Percentiles rank a stretch among this genome's conserved stretches.
Evolutionary conservation across 805 yeast genomes (phyloP).

Genomic region (Kockiozyma suomiensis): DNA sequence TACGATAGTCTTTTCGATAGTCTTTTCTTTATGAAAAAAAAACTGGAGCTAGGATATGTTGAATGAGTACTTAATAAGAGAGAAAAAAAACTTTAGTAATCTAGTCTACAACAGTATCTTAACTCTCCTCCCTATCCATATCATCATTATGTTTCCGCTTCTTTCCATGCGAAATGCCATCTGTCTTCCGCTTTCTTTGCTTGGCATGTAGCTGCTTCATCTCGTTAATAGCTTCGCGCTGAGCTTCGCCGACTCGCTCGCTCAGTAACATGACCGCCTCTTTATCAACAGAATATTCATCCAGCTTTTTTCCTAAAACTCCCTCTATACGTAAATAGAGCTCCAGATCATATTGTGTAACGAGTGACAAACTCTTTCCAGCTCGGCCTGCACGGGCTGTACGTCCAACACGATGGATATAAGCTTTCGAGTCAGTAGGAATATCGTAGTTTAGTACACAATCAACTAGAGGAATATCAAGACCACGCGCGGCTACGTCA

Average conservation of each 20-base stretch:
- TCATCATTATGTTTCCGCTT: constrained; percentile 50
- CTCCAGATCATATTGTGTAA: constrained; percentile 94
- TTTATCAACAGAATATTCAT: constrained; percentile 78
- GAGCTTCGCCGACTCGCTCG: constrained; percentile 87
- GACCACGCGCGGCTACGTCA: constrained; percentile 99
- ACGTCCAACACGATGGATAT: constrained; percentile 97
- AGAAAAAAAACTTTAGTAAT: too few relatives aligned
- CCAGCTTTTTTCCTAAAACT: constrained; percentile 79
- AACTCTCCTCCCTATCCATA: constrained; percentile 50
- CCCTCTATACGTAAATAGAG: constrained; percentile 84
- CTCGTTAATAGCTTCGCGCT: constrained; percentile 82
- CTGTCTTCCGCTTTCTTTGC: constrained; percentile 39
- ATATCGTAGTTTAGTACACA: constrained; percentile 96
- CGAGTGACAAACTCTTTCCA: constrained; percentile 83
- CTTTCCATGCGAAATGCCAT: constrained; percentile 37
- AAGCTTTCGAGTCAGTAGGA: constrained; percentile 96
- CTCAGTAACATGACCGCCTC: constrained; percentile 76
- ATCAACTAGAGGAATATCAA: constrained; percentile 97
- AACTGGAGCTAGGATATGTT: too few relatives aligned
- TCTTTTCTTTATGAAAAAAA: too few relatives aligned
- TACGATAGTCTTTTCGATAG: too few relatives aligned
- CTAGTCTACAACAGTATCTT: background rate
- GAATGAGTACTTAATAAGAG: too few relatives aligned
- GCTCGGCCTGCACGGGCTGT: constrained; percentile 93
- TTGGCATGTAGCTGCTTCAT: constrained; percentile 67